Evolutionary conservation across 2,329 filamentous ascomycete genomes (phyloP).

Genomic region (Exophiala oligosperma): DNA sequence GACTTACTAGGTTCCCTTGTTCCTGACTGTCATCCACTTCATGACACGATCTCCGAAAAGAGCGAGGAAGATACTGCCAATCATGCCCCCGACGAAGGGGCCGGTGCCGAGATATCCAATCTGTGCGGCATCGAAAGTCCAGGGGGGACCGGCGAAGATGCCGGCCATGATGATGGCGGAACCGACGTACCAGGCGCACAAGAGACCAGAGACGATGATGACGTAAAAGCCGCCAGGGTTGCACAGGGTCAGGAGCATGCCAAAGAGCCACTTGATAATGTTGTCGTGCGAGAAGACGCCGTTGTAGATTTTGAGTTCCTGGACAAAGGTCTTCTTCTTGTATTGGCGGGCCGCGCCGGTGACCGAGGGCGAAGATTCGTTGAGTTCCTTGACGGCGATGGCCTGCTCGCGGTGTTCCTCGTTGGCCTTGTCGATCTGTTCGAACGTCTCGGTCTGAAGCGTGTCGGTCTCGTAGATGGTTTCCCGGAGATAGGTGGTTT

Average conservation of each 20-base stretch:
- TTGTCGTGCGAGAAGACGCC: constrained; percentile 22
- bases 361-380: neutral
- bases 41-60: constrained; percentile 32
- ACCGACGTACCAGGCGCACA: constrained; percentile 29
- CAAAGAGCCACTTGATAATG: constrained; percentile 30
- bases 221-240: constrained; percentile 32
- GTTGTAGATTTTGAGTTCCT: constrained; percentile 25
- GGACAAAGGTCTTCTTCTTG: constrained; percentile 23
- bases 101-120: constrained; percentile 29
- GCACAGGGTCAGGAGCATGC: constrained; percentile 33
- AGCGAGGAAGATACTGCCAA: constrained; percentile 40
- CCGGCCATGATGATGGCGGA: constrained; percentile 24
- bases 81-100: constrained; percentile 4
- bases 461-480: constrained; percentile 30
- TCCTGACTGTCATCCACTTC: constrained; percentile 41
- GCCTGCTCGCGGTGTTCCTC: constrained; percentile 6
- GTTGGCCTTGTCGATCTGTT: constrained; percentile 21
- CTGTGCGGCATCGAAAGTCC: constrained; percentile 29
- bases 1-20: constrained; percentile 37
- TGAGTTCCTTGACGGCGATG: constrained; percentile 4
- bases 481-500: constrained; percentile 32
- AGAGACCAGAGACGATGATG: constrained; percentile 18
- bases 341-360: neutral
- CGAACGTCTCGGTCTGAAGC: constrained; percentile 14
- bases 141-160: constrained; percentile 32